A percentile compares a stretch with the other conserved stretches of the same genome.
These are phyloP conservation scores for Tylopilus plumbeoviolaceoides DNA, from an alignment of 768 basidiomycete species.

Conservation along the genomic window DNA sequence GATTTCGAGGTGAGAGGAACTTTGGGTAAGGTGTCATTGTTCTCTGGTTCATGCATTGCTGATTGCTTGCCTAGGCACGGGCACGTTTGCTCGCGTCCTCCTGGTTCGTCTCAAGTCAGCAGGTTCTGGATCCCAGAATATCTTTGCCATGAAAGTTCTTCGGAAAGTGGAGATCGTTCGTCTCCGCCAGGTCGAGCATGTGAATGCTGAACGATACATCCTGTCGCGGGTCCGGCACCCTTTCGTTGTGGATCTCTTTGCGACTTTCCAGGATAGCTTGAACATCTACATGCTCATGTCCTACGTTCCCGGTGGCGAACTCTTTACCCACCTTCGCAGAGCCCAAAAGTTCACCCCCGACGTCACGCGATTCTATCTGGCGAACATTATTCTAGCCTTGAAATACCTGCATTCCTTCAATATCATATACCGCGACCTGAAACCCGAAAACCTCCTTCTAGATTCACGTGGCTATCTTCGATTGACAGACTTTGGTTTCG, in stretches of 20 bases:
- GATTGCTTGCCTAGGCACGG: slow-evolving; percentile 63
- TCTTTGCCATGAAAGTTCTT: slow-evolving; percentile 88
- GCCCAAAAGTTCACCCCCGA: slow-evolving; percentile 95
- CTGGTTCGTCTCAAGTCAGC: slow-evolving; percentile 74
- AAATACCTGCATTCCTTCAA: slow-evolving; percentile 94
- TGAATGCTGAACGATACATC: slow-evolving; percentile 94
- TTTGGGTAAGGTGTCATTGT: slow-evolving; percentile 46
- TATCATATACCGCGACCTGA: slow-evolving; percentile 97
- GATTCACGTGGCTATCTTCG: slow-evolving; percentile 92
- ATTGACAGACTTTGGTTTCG: slow-evolving; percentile 97
- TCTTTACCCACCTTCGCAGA: slow-evolving; percentile 93
- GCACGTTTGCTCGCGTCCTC: slow-evolving; percentile 92
- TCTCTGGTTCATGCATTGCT: not conserved
- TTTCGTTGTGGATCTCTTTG: slow-evolving; percentile 95
- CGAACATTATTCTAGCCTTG: slow-evolving; percentile 91
- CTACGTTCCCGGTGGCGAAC: slow-evolving; percentile 93
- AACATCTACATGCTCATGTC: slow-evolving; percentile 99
- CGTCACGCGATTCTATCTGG: slow-evolving; percentile 96
- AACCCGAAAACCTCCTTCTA: slow-evolving; percentile 97
- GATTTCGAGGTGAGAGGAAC: slow-evolving; percentile 83
- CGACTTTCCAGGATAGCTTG: slow-evolving; percentile 90
- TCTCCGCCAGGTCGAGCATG: slow-evolving; percentile 95
- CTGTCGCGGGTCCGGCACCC: slow-evolving; percentile 89
- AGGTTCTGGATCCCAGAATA: slow-evolving; percentile 37
- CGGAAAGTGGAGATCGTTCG: slow-evolving; percentile 82